These are phyloP conservation scores for Colletotrichum lini DNA, from an alignment of 2,329 filamentous ascomycete species.

Conservation along the genomic window DNA sequence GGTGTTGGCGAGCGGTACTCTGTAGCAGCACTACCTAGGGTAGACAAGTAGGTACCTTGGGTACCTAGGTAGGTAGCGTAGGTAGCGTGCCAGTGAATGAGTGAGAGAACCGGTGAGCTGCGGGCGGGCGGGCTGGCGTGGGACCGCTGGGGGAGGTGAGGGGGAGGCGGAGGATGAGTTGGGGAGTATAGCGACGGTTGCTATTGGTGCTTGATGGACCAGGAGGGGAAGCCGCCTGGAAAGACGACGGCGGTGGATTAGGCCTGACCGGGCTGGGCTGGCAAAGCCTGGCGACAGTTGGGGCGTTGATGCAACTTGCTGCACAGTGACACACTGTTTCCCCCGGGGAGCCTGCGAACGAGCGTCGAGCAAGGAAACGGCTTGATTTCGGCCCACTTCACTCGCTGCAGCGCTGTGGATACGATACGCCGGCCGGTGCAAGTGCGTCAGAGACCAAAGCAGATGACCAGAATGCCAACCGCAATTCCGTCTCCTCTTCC, in stretches of 20 bases:
- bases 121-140: slow-evolving; percentile 17
- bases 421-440: slow-evolving; percentile 21
- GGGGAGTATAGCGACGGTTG: background rate
- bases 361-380: slow-evolving; percentile 40
- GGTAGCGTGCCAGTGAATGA: background rate
- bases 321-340: slow-evolving; percentile 42
- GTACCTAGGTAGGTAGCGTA: background rate
- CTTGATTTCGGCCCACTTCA: slow-evolving; percentile 33
- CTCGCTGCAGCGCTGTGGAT: slow-evolving; percentile 31
- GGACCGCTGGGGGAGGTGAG: background rate
- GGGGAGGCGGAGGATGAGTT: slow-evolving; percentile 3
- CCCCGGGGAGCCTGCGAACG: slow-evolving; percentile 27
- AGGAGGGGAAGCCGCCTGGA: slow-evolving; percentile 1
- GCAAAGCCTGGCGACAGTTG: slow-evolving; percentile 16
- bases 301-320: slow-evolving; percentile 37
- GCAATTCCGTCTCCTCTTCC: background rate
- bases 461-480: slow-evolving; percentile 37
- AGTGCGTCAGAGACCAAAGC: slow-evolving; percentile 25
- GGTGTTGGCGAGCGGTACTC: background rate
- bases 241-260: slow-evolving; percentile 7
- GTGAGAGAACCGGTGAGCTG: slow-evolving; percentile 18
- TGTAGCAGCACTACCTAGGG: background rate
- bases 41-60: too few relatives aligned
- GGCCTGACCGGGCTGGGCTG: slow-evolving; percentile 20
- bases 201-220: slow-evolving; percentile 7